Evolutionary conservation across 2,329 filamentous ascomycete species (phyloP).

Genomic region (Xylariomycetidae sp.): DNA sequence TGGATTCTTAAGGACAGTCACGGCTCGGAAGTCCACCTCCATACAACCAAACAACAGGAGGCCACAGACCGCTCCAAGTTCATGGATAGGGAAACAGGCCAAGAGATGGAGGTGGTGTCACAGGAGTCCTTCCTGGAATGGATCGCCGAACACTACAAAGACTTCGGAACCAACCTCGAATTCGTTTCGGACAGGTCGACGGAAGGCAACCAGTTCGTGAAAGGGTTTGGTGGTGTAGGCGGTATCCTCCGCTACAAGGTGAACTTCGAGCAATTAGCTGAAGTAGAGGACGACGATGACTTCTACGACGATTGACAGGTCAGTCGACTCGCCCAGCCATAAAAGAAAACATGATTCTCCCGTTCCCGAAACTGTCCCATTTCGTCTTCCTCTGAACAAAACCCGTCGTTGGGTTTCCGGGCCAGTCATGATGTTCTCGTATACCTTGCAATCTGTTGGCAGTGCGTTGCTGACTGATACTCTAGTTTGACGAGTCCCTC

Average conservation of each 20-base stretch:
- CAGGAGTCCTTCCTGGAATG: conserved; percentile 96
- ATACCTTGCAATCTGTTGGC: too few species aligned
- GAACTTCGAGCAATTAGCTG: conserved; percentile 98
- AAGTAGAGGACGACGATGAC: conserved; percentile 85
- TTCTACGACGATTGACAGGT: conserved; percentile 64
- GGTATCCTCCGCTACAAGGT: conserved; percentile 98
- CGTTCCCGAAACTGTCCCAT: conserved; percentile 1
- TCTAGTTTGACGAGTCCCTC: conserved; percentile 65
- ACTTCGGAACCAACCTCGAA: conserved; percentile 91
- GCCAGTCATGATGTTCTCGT: too few species aligned
- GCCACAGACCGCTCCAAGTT: conserved; percentile 69
- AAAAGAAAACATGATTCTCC: conserved; percentile 5
- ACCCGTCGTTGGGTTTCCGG: too few species aligned
- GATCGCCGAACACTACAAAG: conserved; percentile 97
- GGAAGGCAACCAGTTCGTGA: conserved; percentile 99
- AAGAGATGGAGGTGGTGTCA: conserved; percentile 92
- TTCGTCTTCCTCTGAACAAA: too few species aligned
- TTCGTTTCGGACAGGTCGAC: conserved; percentile 97
- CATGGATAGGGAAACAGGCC: conserved; percentile 90
- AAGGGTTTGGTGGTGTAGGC: conserved; percentile 97
- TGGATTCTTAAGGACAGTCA: conserved; percentile 80
- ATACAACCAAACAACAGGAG: conserved; percentile 86
- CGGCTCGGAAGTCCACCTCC: conserved; percentile 67
- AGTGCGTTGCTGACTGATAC: conserved; percentile 65
- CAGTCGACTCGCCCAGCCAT: conserved; percentile 14